A percentile compares a stretch with the other conserved stretches of the same genome.
These are phyloP conservation scores for Ogataea saltuana DNA, from an alignment of 805 yeast species.

Conservation along the genomic window DNA sequence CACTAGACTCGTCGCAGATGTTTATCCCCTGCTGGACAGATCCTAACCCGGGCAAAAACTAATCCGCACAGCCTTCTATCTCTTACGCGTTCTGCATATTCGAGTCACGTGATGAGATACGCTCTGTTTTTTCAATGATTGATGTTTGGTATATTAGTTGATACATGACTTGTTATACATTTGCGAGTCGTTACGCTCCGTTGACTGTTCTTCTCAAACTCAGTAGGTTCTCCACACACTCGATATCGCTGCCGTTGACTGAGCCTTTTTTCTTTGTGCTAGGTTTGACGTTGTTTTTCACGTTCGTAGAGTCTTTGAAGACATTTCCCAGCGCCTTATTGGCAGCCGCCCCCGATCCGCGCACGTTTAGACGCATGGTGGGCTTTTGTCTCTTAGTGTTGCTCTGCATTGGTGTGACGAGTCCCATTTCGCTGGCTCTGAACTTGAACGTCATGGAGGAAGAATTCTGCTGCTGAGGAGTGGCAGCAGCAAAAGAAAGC, in stretches of 20 bases:
- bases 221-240: constrained; percentile 43
- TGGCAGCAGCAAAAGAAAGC: constrained; percentile 7
- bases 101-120: too few relatives aligned
- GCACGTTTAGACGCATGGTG: constrained; percentile 28
- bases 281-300: constrained; percentile 8
- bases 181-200: constrained; percentile 1
- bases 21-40: too few relatives aligned
- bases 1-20: too few relatives aligned
- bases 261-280: constrained; percentile 5
- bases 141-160: too few relatives aligned
- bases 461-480: constrained; percentile 10
- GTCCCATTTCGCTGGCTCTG: constrained; percentile 35
- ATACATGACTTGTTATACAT: too few relatives aligned
- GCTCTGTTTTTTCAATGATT: too few relatives aligned
- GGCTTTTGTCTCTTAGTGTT: constrained; percentile 34
- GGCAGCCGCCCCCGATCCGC: constrained; percentile 5
- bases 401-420: constrained; percentile 32
- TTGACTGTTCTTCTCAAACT: constrained; percentile 33
- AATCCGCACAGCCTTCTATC: too few relatives aligned
- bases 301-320: constrained; percentile 28
- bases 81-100: too few relatives aligned
- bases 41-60: too few relatives aligned
- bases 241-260: constrained; percentile 25
- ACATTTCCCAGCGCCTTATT: constrained; percentile 20
- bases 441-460: constrained; percentile 39